phyloP scores from a whole-genome alignment of 31 red algal species.

The Asparagopsis taxiformis region DNA sequence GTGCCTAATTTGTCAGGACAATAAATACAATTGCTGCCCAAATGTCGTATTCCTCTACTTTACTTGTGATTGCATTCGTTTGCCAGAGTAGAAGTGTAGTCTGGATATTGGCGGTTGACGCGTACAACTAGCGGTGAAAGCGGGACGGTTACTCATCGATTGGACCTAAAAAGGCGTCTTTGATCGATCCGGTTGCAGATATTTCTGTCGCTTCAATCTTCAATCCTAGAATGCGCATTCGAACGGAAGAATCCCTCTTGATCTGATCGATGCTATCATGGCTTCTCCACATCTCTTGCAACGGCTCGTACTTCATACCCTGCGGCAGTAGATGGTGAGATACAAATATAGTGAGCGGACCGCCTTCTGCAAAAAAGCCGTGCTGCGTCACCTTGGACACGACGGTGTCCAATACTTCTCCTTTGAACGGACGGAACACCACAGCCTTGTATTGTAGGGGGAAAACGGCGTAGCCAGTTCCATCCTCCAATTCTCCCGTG shows the following conservation, averaged over 20 bases:
- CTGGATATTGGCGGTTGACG: no score
- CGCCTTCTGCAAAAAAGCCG: constrained; percentile 90
- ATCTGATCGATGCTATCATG: constrained; percentile 70
- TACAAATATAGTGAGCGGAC: constrained; percentile 92
- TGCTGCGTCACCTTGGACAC: constrained; percentile 83
- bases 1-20: constrained; percentile 20
- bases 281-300: constrained; percentile 55
- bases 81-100: no score
- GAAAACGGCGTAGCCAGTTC: constrained; percentile 86
- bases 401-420: constrained; percentile 87
- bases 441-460: constrained; percentile 88
- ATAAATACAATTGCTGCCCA: background rate
- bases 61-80: no score
- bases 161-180: constrained; percentile 83
- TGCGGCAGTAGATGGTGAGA: constrained; percentile 71
- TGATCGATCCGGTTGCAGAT: constrained; percentile 85
- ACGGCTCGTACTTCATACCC: constrained; percentile 81
- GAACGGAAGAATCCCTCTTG: constrained; percentile 49
- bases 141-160: constrained; percentile 46
- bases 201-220: constrained; percentile 92
- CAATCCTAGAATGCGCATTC: constrained; percentile 81
- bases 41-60: no score
- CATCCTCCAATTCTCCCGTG: constrained; percentile 63
- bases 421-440: constrained; percentile 97
- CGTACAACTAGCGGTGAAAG: no score